Evolutionary conservation across 2,329 filamentous ascomycete species (phyloP).

Genomic region (Sclerotinia borealis): DNA sequence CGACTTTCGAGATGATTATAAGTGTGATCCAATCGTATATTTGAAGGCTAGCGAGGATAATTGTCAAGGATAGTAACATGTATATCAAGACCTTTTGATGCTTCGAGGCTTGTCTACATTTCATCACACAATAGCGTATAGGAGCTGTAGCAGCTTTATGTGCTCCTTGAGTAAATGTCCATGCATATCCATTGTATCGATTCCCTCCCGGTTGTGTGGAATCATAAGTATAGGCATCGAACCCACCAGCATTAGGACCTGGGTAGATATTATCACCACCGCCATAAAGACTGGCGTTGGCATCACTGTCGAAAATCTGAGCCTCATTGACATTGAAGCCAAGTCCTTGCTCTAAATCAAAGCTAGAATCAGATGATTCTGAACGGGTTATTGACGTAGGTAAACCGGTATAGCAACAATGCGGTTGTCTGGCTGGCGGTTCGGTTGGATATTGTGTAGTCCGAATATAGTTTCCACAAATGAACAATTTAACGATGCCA

Average conservation of each 20-base stretch:
- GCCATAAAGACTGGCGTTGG: not conserved
- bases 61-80: not conserved
- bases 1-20: not conserved
- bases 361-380: not conserved
- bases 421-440: slow-evolving; percentile 8
- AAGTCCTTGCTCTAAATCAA: not conserved
- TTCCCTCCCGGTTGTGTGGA: slow-evolving; percentile 15
- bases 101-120: not conserved
- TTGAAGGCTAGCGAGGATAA: not conserved
- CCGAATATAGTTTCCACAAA: slow-evolving; percentile 26
- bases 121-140: not conserved
- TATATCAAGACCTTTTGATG: not conserved
- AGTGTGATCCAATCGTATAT: not conserved
- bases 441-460: slow-evolving; percentile 18
- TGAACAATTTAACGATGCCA: slow-evolving; percentile 20
- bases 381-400: not conserved
- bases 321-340: not conserved
- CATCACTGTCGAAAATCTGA: not conserved
- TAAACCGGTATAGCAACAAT: slow-evolving; percentile 5
- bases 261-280: not conserved
- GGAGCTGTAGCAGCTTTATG: not conserved
- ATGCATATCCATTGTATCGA: slow-evolving; percentile 2
- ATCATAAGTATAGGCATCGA: slow-evolving; percentile 11
- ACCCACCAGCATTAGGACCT: not conserved
- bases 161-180: not conserved